Evolutionary conservation across 139 green algal species (phyloP).

Genomic region (Chlorella sp.): DNA sequence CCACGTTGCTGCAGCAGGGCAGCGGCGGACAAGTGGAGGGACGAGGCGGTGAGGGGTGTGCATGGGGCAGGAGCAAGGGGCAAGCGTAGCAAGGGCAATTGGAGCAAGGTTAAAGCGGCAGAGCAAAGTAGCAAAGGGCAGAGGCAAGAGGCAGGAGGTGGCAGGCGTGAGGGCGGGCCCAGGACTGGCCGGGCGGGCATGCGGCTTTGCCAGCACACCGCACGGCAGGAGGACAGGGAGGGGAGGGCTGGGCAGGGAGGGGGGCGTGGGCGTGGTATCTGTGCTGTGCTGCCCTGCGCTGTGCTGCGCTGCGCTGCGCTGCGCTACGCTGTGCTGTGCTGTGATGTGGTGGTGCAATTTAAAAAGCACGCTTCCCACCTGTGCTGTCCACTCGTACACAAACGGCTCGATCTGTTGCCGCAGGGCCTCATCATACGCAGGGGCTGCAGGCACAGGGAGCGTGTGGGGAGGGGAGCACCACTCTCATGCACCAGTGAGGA

Average conservation of each 20-base stretch:
- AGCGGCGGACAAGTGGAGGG: background rate
- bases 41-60: background rate
- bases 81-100: too few species aligned
- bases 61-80: background rate
- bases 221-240: background rate
- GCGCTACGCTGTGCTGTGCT: background rate
- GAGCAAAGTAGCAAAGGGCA: background rate
- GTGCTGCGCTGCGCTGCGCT: background rate
- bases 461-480: background rate
- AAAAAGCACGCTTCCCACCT: background rate
- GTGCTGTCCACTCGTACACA: constrained; percentile 82
- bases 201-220: background rate
- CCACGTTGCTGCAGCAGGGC: constrained; percentile 51
- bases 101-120: too few species aligned
- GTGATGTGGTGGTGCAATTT: background rate
- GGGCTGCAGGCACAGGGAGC: constrained; percentile 2
- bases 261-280: background rate
- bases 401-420: constrained; percentile 88
- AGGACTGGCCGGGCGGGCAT: background rate
- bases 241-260: background rate
- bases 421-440: constrained; percentile 58
- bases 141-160: background rate
- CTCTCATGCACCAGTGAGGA: background rate
- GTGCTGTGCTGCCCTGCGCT: background rate
- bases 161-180: too few species aligned